phyloP scores from a whole-genome alignment of 75 land plant genomes.

The Selaginella moellendorffii region DNA sequence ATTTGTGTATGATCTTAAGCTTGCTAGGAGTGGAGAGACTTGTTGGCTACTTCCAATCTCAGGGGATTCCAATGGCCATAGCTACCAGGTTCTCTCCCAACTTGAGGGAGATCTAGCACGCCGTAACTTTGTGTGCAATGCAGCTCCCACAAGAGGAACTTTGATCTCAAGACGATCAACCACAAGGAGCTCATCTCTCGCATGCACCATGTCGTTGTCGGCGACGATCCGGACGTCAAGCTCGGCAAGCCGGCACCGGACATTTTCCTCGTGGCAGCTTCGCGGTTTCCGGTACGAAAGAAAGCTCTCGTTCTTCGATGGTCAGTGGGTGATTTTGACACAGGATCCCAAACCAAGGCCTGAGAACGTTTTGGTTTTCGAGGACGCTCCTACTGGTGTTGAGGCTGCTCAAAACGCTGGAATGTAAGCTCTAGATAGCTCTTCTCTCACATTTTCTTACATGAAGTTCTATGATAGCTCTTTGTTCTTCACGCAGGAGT shows the following conservation, averaged over 20 bases:
- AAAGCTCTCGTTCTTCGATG: too few relatives aligned
- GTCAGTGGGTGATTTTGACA: too few relatives aligned
- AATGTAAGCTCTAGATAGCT: constrained; percentile 43
- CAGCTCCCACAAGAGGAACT: constrained; percentile 63
- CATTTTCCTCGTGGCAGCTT: constrained; percentile 67
- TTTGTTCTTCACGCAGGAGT: constrained; percentile 32
- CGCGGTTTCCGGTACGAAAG: constrained; percentile 79
- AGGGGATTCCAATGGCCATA: constrained; percentile 48
- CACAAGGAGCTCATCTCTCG: constrained; percentile 55
- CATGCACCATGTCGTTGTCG: constrained; percentile 87
- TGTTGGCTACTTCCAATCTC: constrained; percentile 50
- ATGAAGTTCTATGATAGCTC: not conserved
- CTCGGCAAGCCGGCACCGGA: constrained; percentile 89
- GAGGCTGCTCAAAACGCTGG: constrained; percentile 84
- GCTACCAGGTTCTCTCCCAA: constrained; percentile 50
- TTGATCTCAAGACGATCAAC: constrained; percentile 69
- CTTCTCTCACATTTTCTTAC: not conserved
- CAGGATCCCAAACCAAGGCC: constrained; percentile 38
- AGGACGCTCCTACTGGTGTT: constrained; percentile 91
- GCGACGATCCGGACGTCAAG: constrained; percentile 83
- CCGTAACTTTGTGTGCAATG: not conserved
- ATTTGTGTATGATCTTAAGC: not conserved
- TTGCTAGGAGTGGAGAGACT: constrained; percentile 42
- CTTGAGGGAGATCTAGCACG: not conserved
- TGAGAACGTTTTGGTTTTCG: constrained; percentile 47